Evolutionary conservation across 352 stramenopile species (phyloP).

Genomic region (Lagenidium sp.): DNA sequence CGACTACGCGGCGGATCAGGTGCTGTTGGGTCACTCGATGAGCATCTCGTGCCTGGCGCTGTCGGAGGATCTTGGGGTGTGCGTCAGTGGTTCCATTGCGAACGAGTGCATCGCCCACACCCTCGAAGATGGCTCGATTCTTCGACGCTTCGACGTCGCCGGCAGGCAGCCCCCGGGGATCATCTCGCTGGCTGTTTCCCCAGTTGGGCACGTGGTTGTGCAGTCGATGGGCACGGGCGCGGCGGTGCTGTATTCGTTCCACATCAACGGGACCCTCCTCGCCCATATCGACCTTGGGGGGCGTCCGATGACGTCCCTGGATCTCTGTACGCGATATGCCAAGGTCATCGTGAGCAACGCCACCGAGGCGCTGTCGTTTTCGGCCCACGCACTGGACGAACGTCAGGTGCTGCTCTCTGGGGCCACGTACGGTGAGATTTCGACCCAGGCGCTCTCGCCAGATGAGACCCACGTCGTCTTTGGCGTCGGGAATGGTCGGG

Average conservation of each 20-base stretch:
- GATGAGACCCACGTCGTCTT: conserved; percentile 73
- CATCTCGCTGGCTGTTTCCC: conserved; percentile 49
- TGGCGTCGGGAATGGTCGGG: conserved; percentile 38
- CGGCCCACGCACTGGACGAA: conserved; percentile 34
- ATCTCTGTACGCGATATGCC: conserved; percentile 49
- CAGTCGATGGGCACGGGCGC: conserved; percentile 51
- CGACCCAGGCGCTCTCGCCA: conserved; percentile 47
- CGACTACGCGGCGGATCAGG: conserved; percentile 69
- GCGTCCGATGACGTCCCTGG: conserved; percentile 35
- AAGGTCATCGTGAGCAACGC: conserved; percentile 64
- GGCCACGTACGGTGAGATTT: conserved; percentile 34
- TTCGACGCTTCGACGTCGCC: conserved; percentile 39
- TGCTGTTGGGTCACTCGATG: conserved; percentile 58
- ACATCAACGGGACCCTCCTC: conserved; percentile 59
- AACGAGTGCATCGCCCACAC: conserved; percentile 67
- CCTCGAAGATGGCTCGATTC: conserved; percentile 53
- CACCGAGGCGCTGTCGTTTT: conserved; percentile 28
- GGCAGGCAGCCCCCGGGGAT: conserved; percentile 35
- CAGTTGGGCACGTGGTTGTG: conserved; percentile 56
- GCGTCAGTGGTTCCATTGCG: conserved; percentile 50
- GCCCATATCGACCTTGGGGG: conserved; percentile 26
- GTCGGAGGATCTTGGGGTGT: conserved; percentile 67
- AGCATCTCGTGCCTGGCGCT: conserved; percentile 52
- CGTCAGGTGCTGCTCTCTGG: conserved; percentile 46
- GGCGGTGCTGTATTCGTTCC: conserved; percentile 57